Percentiles rank a stretch among this genome's conserved stretches.
Evolutionary conservation across 768 basidiomycete genomes (phyloP).

Genomic region (Heimioporus sp.): DNA sequence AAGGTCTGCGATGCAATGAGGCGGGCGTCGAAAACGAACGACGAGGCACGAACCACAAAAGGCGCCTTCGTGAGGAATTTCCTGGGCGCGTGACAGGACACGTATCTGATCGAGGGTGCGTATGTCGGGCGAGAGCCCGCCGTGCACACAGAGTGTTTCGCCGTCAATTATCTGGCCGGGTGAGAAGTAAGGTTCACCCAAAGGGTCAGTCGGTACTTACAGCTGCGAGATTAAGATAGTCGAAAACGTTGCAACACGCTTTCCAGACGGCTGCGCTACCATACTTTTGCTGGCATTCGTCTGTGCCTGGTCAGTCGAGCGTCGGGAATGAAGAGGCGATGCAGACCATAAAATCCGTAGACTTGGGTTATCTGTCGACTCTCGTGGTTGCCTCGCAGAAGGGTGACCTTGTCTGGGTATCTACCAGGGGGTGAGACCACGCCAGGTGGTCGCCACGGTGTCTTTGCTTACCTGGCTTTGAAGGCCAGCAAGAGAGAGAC

Average conservation of each 20-base stretch:
- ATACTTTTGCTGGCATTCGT: slow-evolving; percentile 98
- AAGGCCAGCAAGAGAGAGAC: slow-evolving; percentile 85
- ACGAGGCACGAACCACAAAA: slow-evolving; percentile 69
- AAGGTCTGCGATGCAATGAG: slow-evolving; percentile 54
- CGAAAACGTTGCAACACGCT: slow-evolving; percentile 95
- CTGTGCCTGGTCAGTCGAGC: slow-evolving; percentile 35
- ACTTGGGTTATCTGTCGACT: slow-evolving; percentile 97
- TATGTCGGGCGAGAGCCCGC: slow-evolving; percentile 94
- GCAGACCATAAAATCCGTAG: slow-evolving; percentile 92
- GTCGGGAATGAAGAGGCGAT: neutral
- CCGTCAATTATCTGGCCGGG: slow-evolving; percentile 84
- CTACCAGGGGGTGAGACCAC: slow-evolving; percentile 37
- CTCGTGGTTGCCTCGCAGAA: slow-evolving; percentile 95
- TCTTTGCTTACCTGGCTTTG: slow-evolving; percentile 70
- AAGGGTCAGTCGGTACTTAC: slow-evolving; percentile 41
- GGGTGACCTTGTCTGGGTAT: slow-evolving; percentile 89
- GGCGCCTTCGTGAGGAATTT: slow-evolving; percentile 98
- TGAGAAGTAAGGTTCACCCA: neutral
- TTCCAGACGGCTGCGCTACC: slow-evolving; percentile 96
- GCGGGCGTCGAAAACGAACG: neutral
- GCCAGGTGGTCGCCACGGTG: neutral
- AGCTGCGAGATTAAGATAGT: slow-evolving; percentile 92
- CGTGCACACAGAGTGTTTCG: slow-evolving; percentile 89
- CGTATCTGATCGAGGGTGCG: slow-evolving; percentile 93
- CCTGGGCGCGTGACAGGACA: slow-evolving; percentile 90